A percentile compares a stretch with the other conserved stretches of the same genome.
phyloP scores from a whole-genome alignment of 108 stramenopile genomes.

The Cyclotella distinguenda region DNA sequence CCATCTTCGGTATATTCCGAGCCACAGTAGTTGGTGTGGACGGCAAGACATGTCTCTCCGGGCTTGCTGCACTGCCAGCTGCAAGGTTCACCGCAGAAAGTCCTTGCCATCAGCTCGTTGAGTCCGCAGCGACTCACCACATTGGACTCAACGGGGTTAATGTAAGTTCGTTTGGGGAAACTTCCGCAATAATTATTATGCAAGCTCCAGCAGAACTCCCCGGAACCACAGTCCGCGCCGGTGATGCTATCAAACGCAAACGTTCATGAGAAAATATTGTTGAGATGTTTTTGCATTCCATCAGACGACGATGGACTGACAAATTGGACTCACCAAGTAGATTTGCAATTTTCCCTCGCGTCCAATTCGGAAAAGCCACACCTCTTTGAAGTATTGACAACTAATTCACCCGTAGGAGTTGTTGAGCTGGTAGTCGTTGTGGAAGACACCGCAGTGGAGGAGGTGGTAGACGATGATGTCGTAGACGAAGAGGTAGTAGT shows the following conservation, averaged over 20 bases:
- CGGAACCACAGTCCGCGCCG: slow-evolving; percentile 15
- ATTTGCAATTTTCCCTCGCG: slow-evolving; percentile 27
- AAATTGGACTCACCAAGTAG: slow-evolving; percentile 9
- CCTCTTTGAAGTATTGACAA: slow-evolving; percentile 17
- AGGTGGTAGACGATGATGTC: neutral
- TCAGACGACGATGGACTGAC: neutral
- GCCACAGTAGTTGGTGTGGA: slow-evolving; percentile 27
- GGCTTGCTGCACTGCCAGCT: slow-evolving; percentile 27
- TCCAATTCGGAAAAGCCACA: slow-evolving; percentile 37
- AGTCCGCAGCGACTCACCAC: slow-evolving; percentile 15
- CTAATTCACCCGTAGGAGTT: slow-evolving; percentile 1
- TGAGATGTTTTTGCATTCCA: neutral
- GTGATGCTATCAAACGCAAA: neutral
- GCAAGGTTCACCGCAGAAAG: slow-evolving; percentile 34
- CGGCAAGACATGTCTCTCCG: slow-evolving; percentile 19
- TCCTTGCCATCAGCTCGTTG: slow-evolving; percentile 15
- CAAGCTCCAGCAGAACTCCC: slow-evolving; percentile 11
- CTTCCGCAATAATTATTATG: slow-evolving; percentile 34
- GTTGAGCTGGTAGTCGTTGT: neutral
- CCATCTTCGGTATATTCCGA: slow-evolving; percentile 16
- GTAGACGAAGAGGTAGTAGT: neutral
- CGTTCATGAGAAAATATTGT: neutral
- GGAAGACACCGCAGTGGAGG: neutral
- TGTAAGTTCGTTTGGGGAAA: slow-evolving; percentile 23
- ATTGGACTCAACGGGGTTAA: slow-evolving; percentile 8